These are phyloP conservation scores for Xylaria sp. DNA, from an alignment of 2,329 filamentous ascomycete genomes.

Conservation along the genomic window DNA sequence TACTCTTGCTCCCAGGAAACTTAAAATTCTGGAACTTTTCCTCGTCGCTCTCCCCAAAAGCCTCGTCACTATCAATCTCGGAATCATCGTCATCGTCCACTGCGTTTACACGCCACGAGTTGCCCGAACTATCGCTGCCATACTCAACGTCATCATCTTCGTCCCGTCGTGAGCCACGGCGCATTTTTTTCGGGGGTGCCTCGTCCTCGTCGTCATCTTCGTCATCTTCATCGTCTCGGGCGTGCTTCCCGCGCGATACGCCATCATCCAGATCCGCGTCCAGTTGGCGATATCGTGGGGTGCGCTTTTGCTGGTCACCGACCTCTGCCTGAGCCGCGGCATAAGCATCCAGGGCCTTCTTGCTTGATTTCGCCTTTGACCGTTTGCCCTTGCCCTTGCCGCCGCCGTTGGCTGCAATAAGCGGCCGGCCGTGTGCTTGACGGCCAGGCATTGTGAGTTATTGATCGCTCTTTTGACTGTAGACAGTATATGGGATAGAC, in stretches of 20 bases:
- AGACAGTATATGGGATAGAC: not conserved
- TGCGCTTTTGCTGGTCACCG: constrained; percentile 59
- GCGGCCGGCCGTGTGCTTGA: constrained; percentile 67
- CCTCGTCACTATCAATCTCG: constrained; percentile 77
- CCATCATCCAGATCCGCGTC: constrained; percentile 55
- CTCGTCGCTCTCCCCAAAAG: constrained; percentile 88
- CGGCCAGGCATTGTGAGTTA: constrained; percentile 64
- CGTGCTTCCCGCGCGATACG: constrained; percentile 54
- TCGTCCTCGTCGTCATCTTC: constrained; percentile 73
- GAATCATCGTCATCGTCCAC: constrained; percentile 71
- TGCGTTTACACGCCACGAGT: constrained; percentile 83
- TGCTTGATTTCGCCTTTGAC: constrained; percentile 61
- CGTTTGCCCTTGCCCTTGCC: constrained; percentile 52
- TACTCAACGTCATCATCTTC: constrained; percentile 71
- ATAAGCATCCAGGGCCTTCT: constrained; percentile 67
- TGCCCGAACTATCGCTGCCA: constrained; percentile 86
- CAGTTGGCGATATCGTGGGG: constrained; percentile 63
- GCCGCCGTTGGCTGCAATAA: constrained; percentile 50
- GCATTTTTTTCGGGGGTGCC: constrained; percentile 53
- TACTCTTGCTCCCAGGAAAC: constrained; percentile 62
- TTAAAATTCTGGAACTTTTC: constrained; percentile 82
- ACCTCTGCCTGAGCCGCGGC: constrained; percentile 66
- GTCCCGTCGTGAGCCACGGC: constrained; percentile 52
- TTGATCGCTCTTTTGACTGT: not conserved
- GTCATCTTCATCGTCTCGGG: constrained; percentile 57